Evolutionary conservation across 1,139 yeast species (phyloP), one percentile per base, ranked within the genome.

Genomic region (Wickerhamiella infanticola): DNA sequence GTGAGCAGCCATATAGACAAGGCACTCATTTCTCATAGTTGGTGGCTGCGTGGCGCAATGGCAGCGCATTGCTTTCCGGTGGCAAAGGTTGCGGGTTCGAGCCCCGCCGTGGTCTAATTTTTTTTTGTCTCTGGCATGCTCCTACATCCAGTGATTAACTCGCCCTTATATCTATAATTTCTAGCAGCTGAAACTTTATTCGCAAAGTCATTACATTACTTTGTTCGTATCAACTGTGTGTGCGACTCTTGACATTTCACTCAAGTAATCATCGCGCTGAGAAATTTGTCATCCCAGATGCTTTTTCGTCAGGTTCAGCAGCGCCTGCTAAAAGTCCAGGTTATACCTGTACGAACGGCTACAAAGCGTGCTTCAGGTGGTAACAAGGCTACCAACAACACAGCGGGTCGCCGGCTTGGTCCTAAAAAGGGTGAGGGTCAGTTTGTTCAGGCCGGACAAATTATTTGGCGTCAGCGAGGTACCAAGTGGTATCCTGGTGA

Each of bases 401-500:
- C 98, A 24, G 88, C 90, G 3, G 98, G 98, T 69, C 78, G 94
- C 65, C 72, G 97, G 60, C 69, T 90, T 47, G 99, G 99, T 33
- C 83, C 94, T 37, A 90, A 90, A 66, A 82, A 74, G 45, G 75
- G 81, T 52, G 96, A 88, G 56, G 81, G 82, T 41, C 73, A 76
- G 58, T 54, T 50, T 35, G 83, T 79, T 2, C 71, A 73, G 46
- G 77, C 84, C 0, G 97, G 97, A n/a, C 83, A 86, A 59, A 88
- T 90, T 55, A 72, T 90, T 41, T 77, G 84, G 78, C 77, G 97
- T 63, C 99, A 90, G 61, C 75, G 97, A 62, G 99, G 99, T 58
- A 86, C 98, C n/a, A 80, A 76, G 57, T 82, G 88, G 61, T 94
- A 79, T 58, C 97, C 98, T 0, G 99, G 99, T 40, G 94, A 83